These are phyloP conservation scores for Physcia stellaris DNA, from an alignment of 495 filamentous ascomycete species.

Conservation along the genomic window DNA sequence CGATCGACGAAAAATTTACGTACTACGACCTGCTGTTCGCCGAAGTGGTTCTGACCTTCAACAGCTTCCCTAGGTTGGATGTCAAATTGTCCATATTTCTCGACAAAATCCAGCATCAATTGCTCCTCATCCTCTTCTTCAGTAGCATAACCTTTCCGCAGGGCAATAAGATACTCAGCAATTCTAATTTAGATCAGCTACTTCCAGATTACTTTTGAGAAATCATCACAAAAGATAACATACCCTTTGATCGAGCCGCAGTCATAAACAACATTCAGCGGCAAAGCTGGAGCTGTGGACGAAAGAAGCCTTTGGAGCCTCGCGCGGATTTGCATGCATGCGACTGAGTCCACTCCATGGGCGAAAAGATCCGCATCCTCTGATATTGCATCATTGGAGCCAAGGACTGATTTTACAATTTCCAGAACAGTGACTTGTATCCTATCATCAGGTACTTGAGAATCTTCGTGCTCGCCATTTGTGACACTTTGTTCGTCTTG, in stretches of 20 bases:
- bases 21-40: neutral
- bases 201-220: constrained; percentile 5
- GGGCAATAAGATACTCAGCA: constrained; percentile 19
- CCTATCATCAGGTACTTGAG: constrained; percentile 17
- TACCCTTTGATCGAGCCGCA: constrained; percentile 28
- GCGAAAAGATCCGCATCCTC: constrained; percentile 30
- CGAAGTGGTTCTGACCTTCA: neutral
- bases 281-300: constrained; percentile 14
- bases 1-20: no score
- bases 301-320: constrained; percentile 13
- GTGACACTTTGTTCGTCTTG: neutral
- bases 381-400: constrained; percentile 14
- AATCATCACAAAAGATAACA: constrained; percentile 9
- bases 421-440: constrained; percentile 14
- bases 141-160: constrained; percentile 15
- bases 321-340: constrained; percentile 27
- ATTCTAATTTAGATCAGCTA: constrained; percentile 9
- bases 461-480: neutral
- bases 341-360: constrained; percentile 34
- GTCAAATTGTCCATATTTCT: constrained; percentile 22
- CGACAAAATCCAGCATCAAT: constrained; percentile 24
- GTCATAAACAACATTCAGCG: constrained; percentile 32
- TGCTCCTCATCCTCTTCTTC: constrained; percentile 15
- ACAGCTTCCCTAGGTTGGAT: neutral
- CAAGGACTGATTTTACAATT: constrained; percentile 20